A percentile compares a stretch with the other conserved stretches of the same genome.
Evolutionary conservation across 805 yeast species (phyloP).

Genomic region (Limtongia smithiae): DNA sequence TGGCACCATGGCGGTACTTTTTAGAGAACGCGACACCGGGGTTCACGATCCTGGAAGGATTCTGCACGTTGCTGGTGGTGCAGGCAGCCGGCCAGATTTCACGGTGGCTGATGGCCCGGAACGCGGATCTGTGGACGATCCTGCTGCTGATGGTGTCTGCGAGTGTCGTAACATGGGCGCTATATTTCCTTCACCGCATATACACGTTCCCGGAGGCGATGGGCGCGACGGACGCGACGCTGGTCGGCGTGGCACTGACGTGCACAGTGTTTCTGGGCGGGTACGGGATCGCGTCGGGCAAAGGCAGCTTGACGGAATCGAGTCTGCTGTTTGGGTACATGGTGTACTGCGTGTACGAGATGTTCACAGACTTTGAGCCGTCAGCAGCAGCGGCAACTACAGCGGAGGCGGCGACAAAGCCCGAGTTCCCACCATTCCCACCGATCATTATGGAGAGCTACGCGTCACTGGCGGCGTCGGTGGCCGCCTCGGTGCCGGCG

Average conservation of each 20-base stretch:
- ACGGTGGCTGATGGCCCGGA: constrained; percentile 54
- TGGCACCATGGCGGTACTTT: constrained; percentile 67
- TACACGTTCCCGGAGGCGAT: constrained; percentile 68
- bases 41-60: constrained; percentile 87
- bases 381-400: constrained; percentile 17
- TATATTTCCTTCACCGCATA: constrained; percentile 77
- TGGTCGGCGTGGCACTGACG: constrained; percentile 82
- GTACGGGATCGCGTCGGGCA: constrained; percentile 77
- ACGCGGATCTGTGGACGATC: constrained; percentile 68
- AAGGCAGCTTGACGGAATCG: constrained; percentile 87
- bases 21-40: constrained; percentile 81
- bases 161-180: constrained; percentile 66
- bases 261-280: constrained; percentile 68
- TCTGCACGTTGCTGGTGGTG: constrained; percentile 84
- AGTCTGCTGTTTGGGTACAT: constrained; percentile 84
- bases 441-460: constrained; percentile 41
- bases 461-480: constrained; percentile 37
- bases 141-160: constrained; percentile 69
- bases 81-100: constrained; percentile 87
- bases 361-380: constrained; percentile 77
- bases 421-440: constrained; percentile 34
- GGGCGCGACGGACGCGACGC: constrained; percentile 69
- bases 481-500: constrained; percentile 42
- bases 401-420: constrained; percentile 4
- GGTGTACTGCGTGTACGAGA: constrained; percentile 87